phyloP scores from a whole-genome alignment of 148 eudicot genomes.

The Amaranthus palmeri region DNA sequence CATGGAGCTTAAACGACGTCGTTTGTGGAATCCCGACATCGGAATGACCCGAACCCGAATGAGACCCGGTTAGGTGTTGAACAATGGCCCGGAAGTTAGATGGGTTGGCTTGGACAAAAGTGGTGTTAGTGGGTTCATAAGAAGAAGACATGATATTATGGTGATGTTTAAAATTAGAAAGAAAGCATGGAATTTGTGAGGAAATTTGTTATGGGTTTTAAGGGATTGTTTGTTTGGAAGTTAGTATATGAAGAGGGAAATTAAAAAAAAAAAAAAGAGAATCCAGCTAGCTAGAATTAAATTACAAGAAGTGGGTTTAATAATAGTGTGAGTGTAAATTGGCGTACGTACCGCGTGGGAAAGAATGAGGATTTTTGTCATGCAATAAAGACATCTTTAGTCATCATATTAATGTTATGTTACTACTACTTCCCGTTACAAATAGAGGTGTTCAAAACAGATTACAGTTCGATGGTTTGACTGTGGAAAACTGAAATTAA shows the following conservation, averaged over 20 bases:
- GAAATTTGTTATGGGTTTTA: neutral
- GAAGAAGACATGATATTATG: conserved; percentile 12
- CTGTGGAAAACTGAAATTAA: too few relatives aligned
- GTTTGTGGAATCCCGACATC: neutral
- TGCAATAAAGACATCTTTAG: conserved; percentile 15
- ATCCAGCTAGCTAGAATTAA: conserved; percentile 10
- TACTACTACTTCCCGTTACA: too few relatives aligned
- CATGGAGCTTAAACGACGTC: conserved; percentile 22
- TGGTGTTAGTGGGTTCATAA: conserved; percentile 27
- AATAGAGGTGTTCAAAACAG: too few relatives aligned
- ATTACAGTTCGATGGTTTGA: too few relatives aligned
- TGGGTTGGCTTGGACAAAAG: conserved; percentile 32
- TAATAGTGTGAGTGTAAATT: neutral
- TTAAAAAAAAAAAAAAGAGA: neutral
- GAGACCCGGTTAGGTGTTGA: conserved; percentile 28
- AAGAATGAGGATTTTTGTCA: conserved; percentile 21
- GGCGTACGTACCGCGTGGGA: conserved; percentile 13
- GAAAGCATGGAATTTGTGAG: neutral
- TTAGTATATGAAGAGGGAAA: neutral
- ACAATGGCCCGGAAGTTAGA: conserved; percentile 31
- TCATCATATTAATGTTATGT: conserved; percentile 15
- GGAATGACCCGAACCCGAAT: neutral
- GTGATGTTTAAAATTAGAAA: neutral
- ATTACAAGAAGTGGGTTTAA: neutral
- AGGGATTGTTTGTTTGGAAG: conserved; percentile 9